Conservation (phyloP, 2,329 filamentous ascomycete genomes). For the Fusarium sp. region DNA sequence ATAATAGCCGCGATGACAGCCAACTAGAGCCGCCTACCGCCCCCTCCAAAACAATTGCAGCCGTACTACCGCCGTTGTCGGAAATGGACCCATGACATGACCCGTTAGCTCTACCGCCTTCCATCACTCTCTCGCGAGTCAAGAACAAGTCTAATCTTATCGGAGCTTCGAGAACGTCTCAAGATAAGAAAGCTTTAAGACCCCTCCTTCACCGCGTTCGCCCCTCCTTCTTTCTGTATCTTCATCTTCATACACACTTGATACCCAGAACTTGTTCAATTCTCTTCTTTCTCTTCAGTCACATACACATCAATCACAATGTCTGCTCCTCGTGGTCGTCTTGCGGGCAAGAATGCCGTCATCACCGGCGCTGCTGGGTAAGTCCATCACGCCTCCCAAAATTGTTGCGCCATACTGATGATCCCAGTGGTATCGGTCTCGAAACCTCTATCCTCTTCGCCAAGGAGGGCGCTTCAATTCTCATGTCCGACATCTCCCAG, state of each 20-base stretch:
- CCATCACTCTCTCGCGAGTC: neutral
- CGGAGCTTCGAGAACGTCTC: constrained; percentile 28
- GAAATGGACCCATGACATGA: constrained; percentile 16
- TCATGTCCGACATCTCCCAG: constrained; percentile 87
- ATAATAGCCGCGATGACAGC: constrained; percentile 38
- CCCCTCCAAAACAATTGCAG: neutral
- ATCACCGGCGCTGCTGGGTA: constrained; percentile 90
- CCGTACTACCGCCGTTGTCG: constrained; percentile 27
- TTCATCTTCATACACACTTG: neutral
- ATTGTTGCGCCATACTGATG: constrained; percentile 6
- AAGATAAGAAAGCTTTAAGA: constrained; percentile 31
- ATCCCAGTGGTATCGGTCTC: constrained; percentile 84
- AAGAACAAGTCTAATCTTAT: constrained; percentile 20
- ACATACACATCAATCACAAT: constrained; percentile 43
- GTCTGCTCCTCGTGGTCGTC: constrained; percentile 56
- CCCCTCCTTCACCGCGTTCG: constrained; percentile 10
- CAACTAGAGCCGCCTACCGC: constrained; percentile 29
- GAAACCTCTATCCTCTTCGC: constrained; percentile 92
- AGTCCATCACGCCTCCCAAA: constrained; percentile 49
- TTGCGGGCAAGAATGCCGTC: constrained; percentile 72
- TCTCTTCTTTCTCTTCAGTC: neutral
- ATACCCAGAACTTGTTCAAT: constrained; percentile 12
- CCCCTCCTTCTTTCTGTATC: neutral
- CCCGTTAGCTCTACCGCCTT: constrained; percentile 2
- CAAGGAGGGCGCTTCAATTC: constrained; percentile 85